Percentiles rank a stretch among this genome's conserved stretches.
These are phyloP conservation scores for Paramecium octaurelia DNA, from an alignment of 73 alveolate genomes.

Conservation along the genomic window DNA sequence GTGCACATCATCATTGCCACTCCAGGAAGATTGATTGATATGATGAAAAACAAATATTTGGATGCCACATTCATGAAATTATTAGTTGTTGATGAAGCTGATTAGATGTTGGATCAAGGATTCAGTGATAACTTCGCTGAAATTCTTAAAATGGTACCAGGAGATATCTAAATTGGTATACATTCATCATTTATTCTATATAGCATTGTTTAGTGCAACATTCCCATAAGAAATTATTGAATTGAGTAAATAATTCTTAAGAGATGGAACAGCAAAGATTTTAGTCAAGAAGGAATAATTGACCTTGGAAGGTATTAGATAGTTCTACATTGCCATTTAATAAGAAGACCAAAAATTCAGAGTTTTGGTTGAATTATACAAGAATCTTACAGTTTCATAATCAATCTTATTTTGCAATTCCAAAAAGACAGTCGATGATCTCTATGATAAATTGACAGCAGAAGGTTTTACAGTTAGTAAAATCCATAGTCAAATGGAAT, in stretches of 20 bases:
- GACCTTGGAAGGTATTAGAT: constrained; percentile 88
- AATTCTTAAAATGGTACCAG: constrained; percentile 87
- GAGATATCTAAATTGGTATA: constrained; percentile 72
- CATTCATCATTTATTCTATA: neutral
- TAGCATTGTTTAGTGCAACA: constrained; percentile 88
- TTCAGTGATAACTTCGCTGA: constrained; percentile 92
- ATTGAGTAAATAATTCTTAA: constrained; percentile 79
- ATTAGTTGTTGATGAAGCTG: constrained; percentile 97
- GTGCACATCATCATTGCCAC: constrained; percentile 93
- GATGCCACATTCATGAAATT: constrained; percentile 75
- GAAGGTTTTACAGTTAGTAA: constrained; percentile 81
- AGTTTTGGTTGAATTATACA: constrained; percentile 84
- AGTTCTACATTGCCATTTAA: constrained; percentile 86
- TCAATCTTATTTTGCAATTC: constrained; percentile 81
- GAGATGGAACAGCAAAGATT: constrained; percentile 82
- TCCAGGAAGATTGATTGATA: constrained; percentile 93
- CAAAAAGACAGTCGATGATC: constrained; percentile 73
- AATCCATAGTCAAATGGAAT: constrained; percentile 93
- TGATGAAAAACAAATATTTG: constrained; percentile 87
- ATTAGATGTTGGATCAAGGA: constrained; percentile 96
- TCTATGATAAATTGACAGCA: constrained; percentile 77
- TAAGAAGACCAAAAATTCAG: constrained; percentile 90
- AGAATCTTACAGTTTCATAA: constrained; percentile 86
- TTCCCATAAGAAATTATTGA: constrained; percentile 85
- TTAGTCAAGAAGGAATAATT: constrained; percentile 84